Percentiles rank a stretch among this genome's conserved stretches.
These are phyloP conservation scores for Iris pallida DNA, from an alignment of 116 monocot genomes.

Conservation along the genomic window DNA sequence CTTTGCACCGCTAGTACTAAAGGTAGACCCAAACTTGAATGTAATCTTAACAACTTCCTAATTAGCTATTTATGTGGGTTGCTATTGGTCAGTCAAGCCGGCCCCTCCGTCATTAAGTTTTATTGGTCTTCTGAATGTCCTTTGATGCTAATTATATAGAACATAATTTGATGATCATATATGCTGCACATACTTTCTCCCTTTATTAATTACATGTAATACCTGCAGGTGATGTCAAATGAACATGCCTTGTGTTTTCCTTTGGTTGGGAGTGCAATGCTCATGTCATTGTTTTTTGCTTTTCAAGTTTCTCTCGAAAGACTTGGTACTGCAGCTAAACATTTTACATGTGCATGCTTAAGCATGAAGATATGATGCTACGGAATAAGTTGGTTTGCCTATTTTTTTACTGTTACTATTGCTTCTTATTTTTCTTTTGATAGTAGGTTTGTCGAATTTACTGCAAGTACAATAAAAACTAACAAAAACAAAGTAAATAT, in stretches of 20 bases:
- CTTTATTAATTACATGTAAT: neutral
- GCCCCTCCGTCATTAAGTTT: constrained; percentile 80
- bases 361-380: too few relatives aligned
- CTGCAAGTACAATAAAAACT: too few relatives aligned
- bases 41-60: constrained; percentile 88
- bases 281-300: constrained; percentile 89
- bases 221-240: constrained; percentile 91
- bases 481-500: too few relatives aligned
- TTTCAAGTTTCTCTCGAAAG: constrained; percentile 95
- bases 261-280: constrained; percentile 97
- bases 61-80: constrained; percentile 94
- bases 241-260: constrained; percentile 99
- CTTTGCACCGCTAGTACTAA: constrained; percentile 70
- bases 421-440: too few relatives aligned
- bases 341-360: too few relatives aligned
- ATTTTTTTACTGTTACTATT: too few relatives aligned
- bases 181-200: neutral
- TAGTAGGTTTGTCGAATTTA: too few relatives aligned
- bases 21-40: constrained; percentile 83
- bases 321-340: too few relatives aligned
- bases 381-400: too few relatives aligned
- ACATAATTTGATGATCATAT: neutral
- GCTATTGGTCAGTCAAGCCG: constrained; percentile 88
- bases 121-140: constrained; percentile 1
- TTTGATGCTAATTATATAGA: neutral